Conservation (phyloP, 768 basidiomycete genomes). For the Lactarius vividus region DNA sequence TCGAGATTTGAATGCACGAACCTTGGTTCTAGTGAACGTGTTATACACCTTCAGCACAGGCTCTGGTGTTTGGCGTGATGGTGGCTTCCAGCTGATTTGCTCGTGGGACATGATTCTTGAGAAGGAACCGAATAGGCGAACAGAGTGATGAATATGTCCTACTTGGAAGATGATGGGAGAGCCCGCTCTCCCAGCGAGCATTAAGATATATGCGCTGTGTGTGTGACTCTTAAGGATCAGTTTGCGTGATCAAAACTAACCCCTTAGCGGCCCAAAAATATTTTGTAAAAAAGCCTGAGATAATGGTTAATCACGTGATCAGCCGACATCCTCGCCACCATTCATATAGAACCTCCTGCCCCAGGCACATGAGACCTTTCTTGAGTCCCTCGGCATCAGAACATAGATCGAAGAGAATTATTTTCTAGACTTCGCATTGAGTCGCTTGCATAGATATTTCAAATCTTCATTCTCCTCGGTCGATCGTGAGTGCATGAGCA, state of each 20-base stretch:
- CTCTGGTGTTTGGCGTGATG: slow-evolving; percentile 46
- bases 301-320: slow-evolving; percentile 6
- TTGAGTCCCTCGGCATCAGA: background rate
- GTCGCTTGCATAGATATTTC: background rate
- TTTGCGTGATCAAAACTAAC: background rate
- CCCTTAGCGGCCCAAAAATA: background rate
- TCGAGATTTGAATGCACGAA: slow-evolving; percentile 33
- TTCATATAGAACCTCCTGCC: slow-evolving; percentile 1
- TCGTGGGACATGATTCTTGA: slow-evolving; percentile 49
- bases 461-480: background rate
- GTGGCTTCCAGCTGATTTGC: slow-evolving; percentile 56
- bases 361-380: slow-evolving; percentile 16
- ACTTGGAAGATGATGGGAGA: slow-evolving; percentile 10
- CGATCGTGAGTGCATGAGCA: background rate
- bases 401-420: background rate
- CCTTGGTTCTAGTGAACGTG: slow-evolving; percentile 89
- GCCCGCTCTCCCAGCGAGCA: slow-evolving; percentile 11
- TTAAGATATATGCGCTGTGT: background rate
- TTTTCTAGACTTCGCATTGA: background rate
- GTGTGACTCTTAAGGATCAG: background rate
- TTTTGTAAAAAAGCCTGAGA: background rate
- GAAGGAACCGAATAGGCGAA: background rate
- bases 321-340: background rate
- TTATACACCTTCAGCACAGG: slow-evolving; percentile 86
- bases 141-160: background rate